These are phyloP conservation scores for Boletus rex-veris DNA, from an alignment of 768 basidiomycete species.

Conservation along the genomic window DNA sequence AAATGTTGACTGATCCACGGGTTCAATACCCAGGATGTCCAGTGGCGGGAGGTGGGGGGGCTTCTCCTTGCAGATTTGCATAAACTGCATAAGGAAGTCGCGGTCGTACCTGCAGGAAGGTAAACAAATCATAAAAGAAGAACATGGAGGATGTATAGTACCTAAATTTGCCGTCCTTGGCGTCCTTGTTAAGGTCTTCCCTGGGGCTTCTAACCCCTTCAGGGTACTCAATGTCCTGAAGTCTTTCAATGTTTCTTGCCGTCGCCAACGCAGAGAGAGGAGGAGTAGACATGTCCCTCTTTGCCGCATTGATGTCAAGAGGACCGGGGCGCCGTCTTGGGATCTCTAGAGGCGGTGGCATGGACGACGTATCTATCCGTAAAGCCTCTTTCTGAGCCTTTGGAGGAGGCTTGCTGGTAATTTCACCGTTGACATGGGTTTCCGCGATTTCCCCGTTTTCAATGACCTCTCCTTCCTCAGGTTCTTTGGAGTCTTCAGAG, in stretches of 20 bases:
- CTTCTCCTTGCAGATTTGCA: constrained; percentile 91
- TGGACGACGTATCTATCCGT: constrained; percentile 60
- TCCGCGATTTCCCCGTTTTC: constrained; percentile 32
- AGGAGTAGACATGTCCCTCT: constrained; percentile 33
- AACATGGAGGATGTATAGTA: constrained; percentile 25
- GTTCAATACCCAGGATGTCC: constrained; percentile 88
- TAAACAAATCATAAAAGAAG: constrained; percentile 5
- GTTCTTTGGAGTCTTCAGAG: constrained; percentile 45
- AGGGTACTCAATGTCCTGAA: constrained; percentile 75
- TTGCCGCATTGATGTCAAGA: constrained; percentile 62
- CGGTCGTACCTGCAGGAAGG: constrained; percentile 77
- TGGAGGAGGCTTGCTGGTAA: constrained; percentile 36
- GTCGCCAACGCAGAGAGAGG: constrained; percentile 66
- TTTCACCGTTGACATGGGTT: constrained; percentile 31
- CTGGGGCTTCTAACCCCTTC: constrained; percentile 79
- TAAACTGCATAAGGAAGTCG: constrained; percentile 96
- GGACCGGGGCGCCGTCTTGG: constrained; percentile 60
- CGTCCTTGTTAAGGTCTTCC: constrained; percentile 78
- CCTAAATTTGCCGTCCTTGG: constrained; percentile 88
- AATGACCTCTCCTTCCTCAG: constrained; percentile 37
- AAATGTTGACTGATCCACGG: constrained; percentile 53
- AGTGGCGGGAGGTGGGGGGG: constrained; percentile 87
- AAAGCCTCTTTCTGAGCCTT: constrained; percentile 47
- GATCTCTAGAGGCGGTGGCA: constrained; percentile 39
- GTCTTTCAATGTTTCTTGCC: constrained; percentile 82